Conservation (phyloP, 768 basidiomycete genomes). For the Suillus discolor region DNA sequence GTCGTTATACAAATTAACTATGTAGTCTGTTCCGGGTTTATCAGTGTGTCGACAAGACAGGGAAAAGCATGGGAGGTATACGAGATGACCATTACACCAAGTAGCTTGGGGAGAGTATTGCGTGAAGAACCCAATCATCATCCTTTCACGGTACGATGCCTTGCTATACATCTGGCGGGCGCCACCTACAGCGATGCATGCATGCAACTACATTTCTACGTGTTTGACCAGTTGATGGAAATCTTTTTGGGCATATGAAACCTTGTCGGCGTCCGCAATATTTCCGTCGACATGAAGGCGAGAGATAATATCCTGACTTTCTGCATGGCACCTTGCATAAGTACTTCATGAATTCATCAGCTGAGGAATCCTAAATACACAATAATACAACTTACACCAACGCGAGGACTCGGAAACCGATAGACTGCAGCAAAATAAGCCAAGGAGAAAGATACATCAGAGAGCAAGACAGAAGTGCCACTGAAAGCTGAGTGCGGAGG, state of each 20-base stretch:
- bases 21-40: conserved; percentile 8
- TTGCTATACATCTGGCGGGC: conserved; percentile 7
- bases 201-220: conserved; percentile 10
- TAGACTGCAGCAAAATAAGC: background rate
- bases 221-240: conserved; percentile 12
- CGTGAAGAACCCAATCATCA: conserved; percentile 12
- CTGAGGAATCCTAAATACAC: background rate
- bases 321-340: background rate
- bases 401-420: background rate
- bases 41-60: background rate
- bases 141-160: conserved; percentile 11
- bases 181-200: conserved; percentile 10
- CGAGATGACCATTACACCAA: conserved; percentile 1
- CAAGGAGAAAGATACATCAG: background rate
- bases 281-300: background rate
- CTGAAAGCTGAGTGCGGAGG: background rate
- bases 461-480: background rate
- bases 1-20: conserved; percentile 1
- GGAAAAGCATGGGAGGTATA: background rate
- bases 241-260: conserved; percentile 6
- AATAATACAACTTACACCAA: background rate
- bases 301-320: background rate
- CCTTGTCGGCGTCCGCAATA: background rate
- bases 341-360: background rate
- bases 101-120: conserved; percentile 5